These are phyloP conservation scores for Vitis hybrid DNA, from an alignment of 177 flowering plant species.

Conservation along the genomic window DNA sequence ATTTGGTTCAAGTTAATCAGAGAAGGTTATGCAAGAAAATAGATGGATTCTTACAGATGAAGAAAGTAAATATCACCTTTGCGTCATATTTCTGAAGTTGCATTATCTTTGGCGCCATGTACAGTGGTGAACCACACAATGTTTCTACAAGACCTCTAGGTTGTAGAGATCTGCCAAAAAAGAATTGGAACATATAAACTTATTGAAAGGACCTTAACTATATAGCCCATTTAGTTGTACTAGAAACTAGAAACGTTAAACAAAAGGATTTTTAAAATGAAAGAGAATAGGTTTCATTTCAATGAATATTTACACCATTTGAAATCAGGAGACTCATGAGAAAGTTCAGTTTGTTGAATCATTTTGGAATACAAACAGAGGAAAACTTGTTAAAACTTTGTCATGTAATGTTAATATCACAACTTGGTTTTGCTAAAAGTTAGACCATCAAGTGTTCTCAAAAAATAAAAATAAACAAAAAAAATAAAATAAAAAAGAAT, in stretches of 20 bases:
- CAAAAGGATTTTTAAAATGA: neutral
- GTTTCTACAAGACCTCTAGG: conserved; percentile 96
- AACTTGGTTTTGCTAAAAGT: no score
- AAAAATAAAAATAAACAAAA: neutral
- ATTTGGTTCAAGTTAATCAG: conserved; percentile 26
- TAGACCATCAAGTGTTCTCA: neutral
- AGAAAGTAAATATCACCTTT: conserved; percentile 56
- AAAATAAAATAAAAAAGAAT: neutral
- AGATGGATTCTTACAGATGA: neutral
- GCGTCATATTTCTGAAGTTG: conserved; percentile 98
- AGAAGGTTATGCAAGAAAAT: conserved; percentile 1
- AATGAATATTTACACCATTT: neutral
- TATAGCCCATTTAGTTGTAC: neutral
- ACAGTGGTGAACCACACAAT: conserved; percentile 97
- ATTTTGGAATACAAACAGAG: no score
- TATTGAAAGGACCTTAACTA: neutral
- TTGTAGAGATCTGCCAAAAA: conserved; percentile 72
- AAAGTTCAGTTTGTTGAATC: no score
- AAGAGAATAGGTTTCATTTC: neutral
- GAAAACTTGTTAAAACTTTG: no score
- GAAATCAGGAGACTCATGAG: neutral
- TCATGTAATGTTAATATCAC: no score
- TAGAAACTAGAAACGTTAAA: neutral
- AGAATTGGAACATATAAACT: conserved; percentile 1
- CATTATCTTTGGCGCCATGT: conserved; percentile 99